A percentile compares a stretch with the other conserved stretches of the same genome.
Evolutionary conservation across 345 rosid genomes (phyloP).

Genomic region (Populus davidiana): DNA sequence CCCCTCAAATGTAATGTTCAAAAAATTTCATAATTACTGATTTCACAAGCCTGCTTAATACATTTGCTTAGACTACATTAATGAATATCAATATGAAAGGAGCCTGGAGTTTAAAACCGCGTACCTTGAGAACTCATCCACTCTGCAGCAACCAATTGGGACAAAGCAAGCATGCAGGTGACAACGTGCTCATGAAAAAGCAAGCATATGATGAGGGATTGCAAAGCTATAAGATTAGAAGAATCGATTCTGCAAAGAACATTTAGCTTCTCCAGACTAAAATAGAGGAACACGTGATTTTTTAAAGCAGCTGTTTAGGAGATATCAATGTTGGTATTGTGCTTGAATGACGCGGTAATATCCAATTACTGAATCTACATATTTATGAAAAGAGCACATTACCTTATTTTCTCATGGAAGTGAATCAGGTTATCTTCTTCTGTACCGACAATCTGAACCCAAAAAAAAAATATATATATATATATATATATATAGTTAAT

Average conservation of each 20-base stretch:
- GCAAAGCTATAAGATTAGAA: not conserved
- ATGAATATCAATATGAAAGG: not conserved
- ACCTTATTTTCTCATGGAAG: slow-evolving; percentile 96
- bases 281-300: not conserved
- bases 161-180: slow-evolving; percentile 24
- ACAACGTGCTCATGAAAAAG: slow-evolving; percentile 11
- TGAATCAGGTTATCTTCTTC: slow-evolving; percentile 86
- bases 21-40: not conserved
- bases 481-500: not conserved
- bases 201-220: slow-evolving; percentile 25
- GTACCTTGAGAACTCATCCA: slow-evolving; percentile 93
- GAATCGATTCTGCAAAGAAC: no score
- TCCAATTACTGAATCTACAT: slow-evolving; percentile 12
- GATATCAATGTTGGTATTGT: slow-evolving; percentile 5
- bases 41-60: not conserved
- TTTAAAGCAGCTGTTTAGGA: not conserved
- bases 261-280: no score
- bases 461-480: not conserved
- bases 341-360: slow-evolving; percentile 3
- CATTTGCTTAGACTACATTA: not conserved
- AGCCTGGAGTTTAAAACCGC: not conserved
- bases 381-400: slow-evolving; percentile 2
- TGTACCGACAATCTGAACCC: slow-evolving; percentile 69
- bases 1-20: no score
- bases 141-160: slow-evolving; percentile 53